A percentile compares a stretch with the other conserved stretches of the same genome.
Evolutionary conservation across 2,329 filamentous ascomycete species (phyloP).

Genomic region (Berkeleyomyces rouxiae): DNA sequence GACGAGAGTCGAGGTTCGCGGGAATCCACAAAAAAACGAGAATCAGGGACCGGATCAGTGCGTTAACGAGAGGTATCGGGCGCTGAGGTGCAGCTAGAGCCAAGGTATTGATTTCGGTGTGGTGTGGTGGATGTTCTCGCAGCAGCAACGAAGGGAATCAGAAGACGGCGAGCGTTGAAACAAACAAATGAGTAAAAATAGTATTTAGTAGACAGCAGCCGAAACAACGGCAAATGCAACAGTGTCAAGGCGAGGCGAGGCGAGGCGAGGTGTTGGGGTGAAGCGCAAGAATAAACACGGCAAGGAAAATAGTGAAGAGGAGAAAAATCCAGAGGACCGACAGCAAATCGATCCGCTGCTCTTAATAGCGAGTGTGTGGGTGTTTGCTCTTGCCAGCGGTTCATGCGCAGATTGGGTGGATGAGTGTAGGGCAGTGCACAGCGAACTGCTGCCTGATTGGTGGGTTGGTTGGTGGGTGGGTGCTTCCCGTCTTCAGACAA

Average conservation of each 20-base stretch:
- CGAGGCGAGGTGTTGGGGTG: neutral
- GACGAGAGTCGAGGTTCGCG: neutral
- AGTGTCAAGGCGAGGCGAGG: neutral
- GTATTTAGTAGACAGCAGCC: neutral
- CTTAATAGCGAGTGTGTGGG: neutral
- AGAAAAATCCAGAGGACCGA: neutral
- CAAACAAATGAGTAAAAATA: constrained; percentile 2
- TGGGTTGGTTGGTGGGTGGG: too few species aligned
- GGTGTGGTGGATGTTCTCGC: neutral
- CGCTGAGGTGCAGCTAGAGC: neutral
- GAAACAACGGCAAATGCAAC: neutral
- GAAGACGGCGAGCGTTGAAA: neutral
- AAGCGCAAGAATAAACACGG: neutral
- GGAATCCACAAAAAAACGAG: neutral
- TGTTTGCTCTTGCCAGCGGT: too few species aligned
- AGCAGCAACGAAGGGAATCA: neutral
- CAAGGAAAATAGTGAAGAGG: neutral
- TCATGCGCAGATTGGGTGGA: too few species aligned
- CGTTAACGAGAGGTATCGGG: neutral
- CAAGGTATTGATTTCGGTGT: neutral
- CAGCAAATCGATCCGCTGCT: neutral
- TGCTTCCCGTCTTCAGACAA: too few species aligned
- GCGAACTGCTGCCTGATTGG: too few species aligned
- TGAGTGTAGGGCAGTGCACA: too few species aligned
- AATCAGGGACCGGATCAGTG: neutral